phyloP scores from a whole-genome alignment of 768 basidiomycete species.

The Russula vinacea region DNA sequence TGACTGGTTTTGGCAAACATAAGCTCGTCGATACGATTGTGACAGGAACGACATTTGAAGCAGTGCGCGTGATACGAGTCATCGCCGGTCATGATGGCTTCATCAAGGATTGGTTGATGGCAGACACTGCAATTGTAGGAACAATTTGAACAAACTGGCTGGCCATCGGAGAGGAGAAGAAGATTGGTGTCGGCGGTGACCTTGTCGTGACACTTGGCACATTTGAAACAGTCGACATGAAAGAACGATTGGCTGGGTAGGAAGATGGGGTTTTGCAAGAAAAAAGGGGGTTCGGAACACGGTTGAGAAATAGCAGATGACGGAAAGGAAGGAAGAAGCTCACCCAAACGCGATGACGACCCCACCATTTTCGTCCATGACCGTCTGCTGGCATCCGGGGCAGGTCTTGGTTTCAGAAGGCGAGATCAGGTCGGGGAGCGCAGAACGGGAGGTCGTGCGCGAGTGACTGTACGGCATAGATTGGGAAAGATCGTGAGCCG shows the following conservation, averaged over 20 bases:
- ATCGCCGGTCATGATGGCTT: conserved; percentile 99
- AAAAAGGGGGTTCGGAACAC: not conserved
- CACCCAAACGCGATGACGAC: conserved; percentile 96
- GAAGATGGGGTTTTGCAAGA: not conserved
- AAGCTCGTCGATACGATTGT: conserved; percentile 92
- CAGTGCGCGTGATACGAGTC: conserved; percentile 98
- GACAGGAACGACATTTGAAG: conserved; percentile 96
- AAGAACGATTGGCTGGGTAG: conserved; percentile 80
- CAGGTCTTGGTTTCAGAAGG: conserved; percentile 57
- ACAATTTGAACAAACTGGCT: conserved; percentile 92
- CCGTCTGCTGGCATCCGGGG: conserved; percentile 79
- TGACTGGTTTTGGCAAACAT: conserved; percentile 98
- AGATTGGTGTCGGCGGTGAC: conserved; percentile 97
- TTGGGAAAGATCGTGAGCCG: conserved; percentile 19
- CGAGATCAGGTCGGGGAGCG: conserved; percentile 28
- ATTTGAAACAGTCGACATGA: conserved; percentile 94
- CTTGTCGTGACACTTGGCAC: conserved; percentile 89
- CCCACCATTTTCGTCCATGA: conserved; percentile 76
- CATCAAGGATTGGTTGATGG: conserved; percentile 90
- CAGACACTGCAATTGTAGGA: conserved; percentile 96
- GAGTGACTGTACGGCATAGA: conserved; percentile 22
- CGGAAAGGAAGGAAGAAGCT: conserved; percentile 13
- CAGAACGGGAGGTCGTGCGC: not conserved
- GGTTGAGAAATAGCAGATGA: not conserved
- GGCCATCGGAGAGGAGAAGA: conserved; percentile 93